phyloP scores from a whole-genome alignment of 768 basidiomycete species.

The Zangia roseola region DNA sequence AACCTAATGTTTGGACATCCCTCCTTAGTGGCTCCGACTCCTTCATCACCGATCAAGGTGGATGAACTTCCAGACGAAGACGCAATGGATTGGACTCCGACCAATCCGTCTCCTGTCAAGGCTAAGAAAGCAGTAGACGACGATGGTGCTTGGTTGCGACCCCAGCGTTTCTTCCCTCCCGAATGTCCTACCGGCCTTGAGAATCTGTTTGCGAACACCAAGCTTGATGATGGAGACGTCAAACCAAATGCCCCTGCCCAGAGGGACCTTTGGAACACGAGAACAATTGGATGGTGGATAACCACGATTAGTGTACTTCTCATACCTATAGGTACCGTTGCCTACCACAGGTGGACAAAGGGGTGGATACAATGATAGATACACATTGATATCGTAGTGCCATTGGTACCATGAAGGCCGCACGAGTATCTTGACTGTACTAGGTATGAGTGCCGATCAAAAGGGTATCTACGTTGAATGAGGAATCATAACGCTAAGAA shows the following conservation, averaged over 20 bases:
- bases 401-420: constrained; percentile 1
- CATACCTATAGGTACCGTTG: constrained; percentile 20
- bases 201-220: constrained; percentile 61
- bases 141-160: constrained; percentile 56
- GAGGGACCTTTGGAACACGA: constrained; percentile 2
- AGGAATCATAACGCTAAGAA: background rate
- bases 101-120: constrained; percentile 32
- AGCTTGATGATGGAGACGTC: constrained; percentile 45
- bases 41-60: constrained; percentile 24
- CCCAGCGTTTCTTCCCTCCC: constrained; percentile 75
- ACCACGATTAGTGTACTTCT: constrained; percentile 11
- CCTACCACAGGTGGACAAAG: constrained; percentile 22
- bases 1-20: constrained; percentile 70
- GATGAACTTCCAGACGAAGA: constrained; percentile 36
- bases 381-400: constrained; percentile 9
- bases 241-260: background rate
- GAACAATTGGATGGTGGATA: constrained; percentile 12
- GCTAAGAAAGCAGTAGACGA: constrained; percentile 23
- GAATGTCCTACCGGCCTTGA: constrained; percentile 79
- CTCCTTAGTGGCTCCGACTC: constrained; percentile 43
- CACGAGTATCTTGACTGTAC: constrained; percentile 2
- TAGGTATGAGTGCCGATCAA: constrained; percentile 8
- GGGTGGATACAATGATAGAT: constrained; percentile 21
- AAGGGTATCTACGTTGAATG: constrained; percentile 3
- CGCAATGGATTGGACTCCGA: constrained; percentile 73